These are phyloP conservation scores for Phytophthora ramorum DNA, from an alignment of 352 stramenopile species.

Conservation along the genomic window DNA sequence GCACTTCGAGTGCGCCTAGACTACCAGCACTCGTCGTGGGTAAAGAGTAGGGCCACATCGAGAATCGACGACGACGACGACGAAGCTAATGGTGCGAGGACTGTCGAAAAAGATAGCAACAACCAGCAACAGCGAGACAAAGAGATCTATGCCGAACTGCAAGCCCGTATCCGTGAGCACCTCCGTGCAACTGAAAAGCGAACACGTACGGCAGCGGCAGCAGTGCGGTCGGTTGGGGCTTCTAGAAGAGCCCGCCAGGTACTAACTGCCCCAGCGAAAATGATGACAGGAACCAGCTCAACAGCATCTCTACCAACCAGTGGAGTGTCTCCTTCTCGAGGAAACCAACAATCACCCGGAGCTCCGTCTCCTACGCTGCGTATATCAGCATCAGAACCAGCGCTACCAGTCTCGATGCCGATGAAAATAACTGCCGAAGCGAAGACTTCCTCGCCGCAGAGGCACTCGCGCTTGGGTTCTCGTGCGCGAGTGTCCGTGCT, in stretches of 20 bases:
- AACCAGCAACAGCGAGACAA: slow-evolving; percentile 24
- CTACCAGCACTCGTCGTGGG: slow-evolving; percentile 27
- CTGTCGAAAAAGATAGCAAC: not conserved
- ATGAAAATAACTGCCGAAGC: not conserved
- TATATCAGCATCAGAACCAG: slow-evolving; percentile 21
- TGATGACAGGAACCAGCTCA: slow-evolving; percentile 14
- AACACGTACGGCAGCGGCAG: slow-evolving; percentile 32
- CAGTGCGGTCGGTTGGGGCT: slow-evolving; percentile 10
- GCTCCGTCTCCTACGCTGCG: not conserved
- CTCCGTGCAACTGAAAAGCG: slow-evolving; percentile 29
- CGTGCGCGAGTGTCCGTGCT: slow-evolving; percentile 24
- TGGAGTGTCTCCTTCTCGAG: slow-evolving; percentile 8
- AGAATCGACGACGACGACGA: slow-evolving; percentile 15
- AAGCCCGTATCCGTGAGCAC: slow-evolving; percentile 32
- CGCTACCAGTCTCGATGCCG: not conserved
- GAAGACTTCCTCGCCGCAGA: slow-evolving; percentile 6
- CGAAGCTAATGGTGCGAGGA: slow-evolving; percentile 5
- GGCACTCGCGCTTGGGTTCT: slow-evolving; percentile 17
- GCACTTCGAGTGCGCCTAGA: slow-evolving; percentile 38
- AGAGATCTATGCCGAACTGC: slow-evolving; percentile 29
- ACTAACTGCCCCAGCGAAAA: slow-evolving; percentile 23
- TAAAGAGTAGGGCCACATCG: slow-evolving; percentile 1
- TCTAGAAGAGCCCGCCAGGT: slow-evolving; percentile 3
- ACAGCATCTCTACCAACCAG: slow-evolving; percentile 5
- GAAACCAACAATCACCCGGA: slow-evolving; percentile 1